phyloP scores from a whole-genome alignment of 192 early-diverging fungal genomes.

The Backusella tuberculispora region DNA sequence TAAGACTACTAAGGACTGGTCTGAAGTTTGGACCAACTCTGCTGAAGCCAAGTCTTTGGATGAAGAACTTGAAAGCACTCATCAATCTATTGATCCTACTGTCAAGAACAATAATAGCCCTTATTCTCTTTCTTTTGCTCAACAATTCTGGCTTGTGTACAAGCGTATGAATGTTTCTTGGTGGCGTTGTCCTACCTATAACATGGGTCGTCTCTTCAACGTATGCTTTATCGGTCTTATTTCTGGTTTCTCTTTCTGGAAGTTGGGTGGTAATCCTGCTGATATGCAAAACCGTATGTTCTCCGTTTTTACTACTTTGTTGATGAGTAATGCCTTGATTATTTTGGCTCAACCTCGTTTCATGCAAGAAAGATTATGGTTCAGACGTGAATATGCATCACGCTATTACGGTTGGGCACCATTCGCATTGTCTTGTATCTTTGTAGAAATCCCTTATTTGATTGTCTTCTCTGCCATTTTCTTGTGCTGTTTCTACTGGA shows the following conservation, averaged over 20 bases:
- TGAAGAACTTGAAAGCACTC: conserved; percentile 60
- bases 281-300: conserved; percentile 67
- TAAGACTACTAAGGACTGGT: conserved; percentile 65
- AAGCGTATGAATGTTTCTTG: conserved; percentile 68
- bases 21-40: conserved; percentile 72
- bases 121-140: conserved; percentile 38
- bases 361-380: conserved; percentile 60
- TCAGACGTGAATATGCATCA: conserved; percentile 62
- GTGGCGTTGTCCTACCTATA: conserved; percentile 75
- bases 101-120: conserved; percentile 9
- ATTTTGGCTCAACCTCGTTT: conserved; percentile 69
- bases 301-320: conserved; percentile 40
- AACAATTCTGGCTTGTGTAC: conserved; percentile 61
- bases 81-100: conserved; percentile 14
- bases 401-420: conserved; percentile 69
- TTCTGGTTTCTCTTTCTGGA: conserved; percentile 73
- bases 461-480: conserved; percentile 57
- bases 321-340: conserved; percentile 62
- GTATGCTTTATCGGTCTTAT: conserved; percentile 60
- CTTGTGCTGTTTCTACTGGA: conserved; percentile 65
- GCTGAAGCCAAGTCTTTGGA: conserved; percentile 48
- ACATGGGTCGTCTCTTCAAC: conserved; percentile 63
- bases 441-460: conserved; percentile 66
- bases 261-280: conserved; percentile 52
- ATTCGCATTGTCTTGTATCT: conserved; percentile 61